Conservation (phyloP, 805 yeast species). For the Monosporozyma yasuniensis region DNA sequence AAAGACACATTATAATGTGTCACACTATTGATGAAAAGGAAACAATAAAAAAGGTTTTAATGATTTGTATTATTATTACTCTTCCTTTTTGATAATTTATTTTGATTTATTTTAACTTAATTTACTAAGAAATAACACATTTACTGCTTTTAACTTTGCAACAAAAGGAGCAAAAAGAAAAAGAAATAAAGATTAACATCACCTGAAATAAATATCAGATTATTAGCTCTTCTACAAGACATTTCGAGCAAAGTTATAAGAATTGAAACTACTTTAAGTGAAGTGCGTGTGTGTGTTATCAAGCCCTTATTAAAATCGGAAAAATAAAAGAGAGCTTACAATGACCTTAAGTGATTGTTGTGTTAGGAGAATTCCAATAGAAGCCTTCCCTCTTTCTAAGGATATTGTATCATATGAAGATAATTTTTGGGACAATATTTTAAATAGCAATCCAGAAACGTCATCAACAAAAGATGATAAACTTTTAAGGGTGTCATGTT, state of each 20-base stretch:
- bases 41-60: background rate
- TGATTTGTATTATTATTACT: background rate
- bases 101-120: no score
- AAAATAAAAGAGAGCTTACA: background rate
- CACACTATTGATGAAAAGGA: background rate
- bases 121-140: background rate
- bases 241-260: no score
- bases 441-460: background rate
- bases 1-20: background rate
- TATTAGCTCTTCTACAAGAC: no score
- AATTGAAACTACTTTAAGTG: no score
- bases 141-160: background rate
- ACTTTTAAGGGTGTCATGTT: background rate
- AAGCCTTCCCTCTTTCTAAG: background rate
- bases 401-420: background rate
- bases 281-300: no score
- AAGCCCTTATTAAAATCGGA: background rate
- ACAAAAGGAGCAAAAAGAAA: background rate
- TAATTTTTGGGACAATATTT: background rate
- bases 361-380: background rate
- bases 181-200: background rate
- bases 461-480: background rate
- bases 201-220: no score
- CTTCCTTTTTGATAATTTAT: background rate
- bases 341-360: background rate